Percentiles rank a stretch among this genome's conserved stretches.
Conservation (phyloP, 495 filamentous ascomycete genomes). For the Cryomyces antarcticus region DNA sequence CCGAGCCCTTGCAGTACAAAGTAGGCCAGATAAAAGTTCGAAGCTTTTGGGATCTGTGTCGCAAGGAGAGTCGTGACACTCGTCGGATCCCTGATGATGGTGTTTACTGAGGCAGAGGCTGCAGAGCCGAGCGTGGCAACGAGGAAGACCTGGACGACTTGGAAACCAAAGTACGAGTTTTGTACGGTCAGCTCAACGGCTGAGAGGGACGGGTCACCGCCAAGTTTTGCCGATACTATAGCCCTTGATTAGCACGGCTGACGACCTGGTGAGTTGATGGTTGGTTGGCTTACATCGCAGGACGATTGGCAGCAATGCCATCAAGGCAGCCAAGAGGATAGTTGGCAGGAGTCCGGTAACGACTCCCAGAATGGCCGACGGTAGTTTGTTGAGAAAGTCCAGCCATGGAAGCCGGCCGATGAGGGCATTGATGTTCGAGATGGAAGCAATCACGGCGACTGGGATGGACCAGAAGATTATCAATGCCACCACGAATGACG, state of each 20-base stretch:
- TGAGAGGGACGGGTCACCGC: conserved; percentile 58
- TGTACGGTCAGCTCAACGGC: conserved; percentile 73
- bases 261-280: not conserved
- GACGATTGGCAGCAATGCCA: conserved; percentile 75
- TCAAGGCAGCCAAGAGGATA: conserved; percentile 62
- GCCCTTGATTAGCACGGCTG: not conserved
- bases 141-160: conserved; percentile 87
- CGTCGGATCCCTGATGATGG: conserved; percentile 43
- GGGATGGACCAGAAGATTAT: conserved; percentile 96
- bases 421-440: conserved; percentile 68
- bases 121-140: conserved; percentile 63
- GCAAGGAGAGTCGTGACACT: conserved; percentile 46
- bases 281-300: conserved; percentile 39
- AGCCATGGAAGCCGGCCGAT: conserved; percentile 42
- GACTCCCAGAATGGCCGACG: conserved; percentile 50
- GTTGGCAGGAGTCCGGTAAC: conserved; percentile 70
- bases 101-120: conserved; percentile 44
- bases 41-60: conserved; percentile 51
- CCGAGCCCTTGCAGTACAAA: conserved; percentile 84
- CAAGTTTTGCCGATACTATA: conserved; percentile 50
- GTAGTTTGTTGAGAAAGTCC: conserved; percentile 52
- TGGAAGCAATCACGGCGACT: conserved; percentile 61
- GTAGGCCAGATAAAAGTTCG: conserved; percentile 91
- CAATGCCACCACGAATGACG: conserved; percentile 50
- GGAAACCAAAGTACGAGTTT: conserved; percentile 86